Base-by-base conservation (phyloP, 225 moss, liverwort and hornwort genomes). In the Takakia lepidozioides region DNA sequence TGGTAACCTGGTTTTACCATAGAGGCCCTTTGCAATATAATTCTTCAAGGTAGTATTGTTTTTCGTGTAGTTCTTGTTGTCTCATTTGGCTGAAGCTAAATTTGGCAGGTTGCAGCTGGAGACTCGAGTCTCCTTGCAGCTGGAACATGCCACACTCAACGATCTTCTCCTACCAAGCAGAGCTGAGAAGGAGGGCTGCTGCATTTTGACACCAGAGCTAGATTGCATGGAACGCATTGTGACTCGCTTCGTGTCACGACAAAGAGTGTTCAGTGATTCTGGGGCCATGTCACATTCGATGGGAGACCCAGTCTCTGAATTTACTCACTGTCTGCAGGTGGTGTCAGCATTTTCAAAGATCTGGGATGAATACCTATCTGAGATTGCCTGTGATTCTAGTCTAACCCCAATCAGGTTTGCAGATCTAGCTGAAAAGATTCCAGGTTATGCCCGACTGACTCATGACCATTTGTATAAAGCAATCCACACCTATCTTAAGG, bases 381-480 rank as follows among this genome's bases (percentile, higher is more conserved):
- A 93, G 36, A 68, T 88, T 8, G 75, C 85, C n/a, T 73, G 64
- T 1, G 74, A 83, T 19, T 43, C 60, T 23, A 62, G 69, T 26
- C 64, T 86, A 3, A 46, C 69, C 13, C 73, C 88, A 6, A 48
- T 29, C 6, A 62, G 73, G 49, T 93, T 93, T 43, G 52, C 77
- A 8, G 93, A 88, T 4, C 69, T 93, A 14, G 73, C 73, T 9
- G 85, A 83, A 35, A 52, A 62, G 24, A 64, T 88, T 23, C 93
- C 93, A 9, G 68, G 70, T 10, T 85, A 85, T 51, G 85, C 88
- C 35, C 93, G 88, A 1, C 73, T 76, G 22, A 75, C 70, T 44
- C 93, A 93, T 40, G 93, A 93, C 44, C 69, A 83, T n/a, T 56
- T 86, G 41, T 93, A 93, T 51, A 58, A 61, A 49, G 85, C 88